Evolutionary conservation across 176 grass and related monocot species (phyloP), one percentile per base, ranked within the genome.

Genomic region (Phragmites australis): DNA sequence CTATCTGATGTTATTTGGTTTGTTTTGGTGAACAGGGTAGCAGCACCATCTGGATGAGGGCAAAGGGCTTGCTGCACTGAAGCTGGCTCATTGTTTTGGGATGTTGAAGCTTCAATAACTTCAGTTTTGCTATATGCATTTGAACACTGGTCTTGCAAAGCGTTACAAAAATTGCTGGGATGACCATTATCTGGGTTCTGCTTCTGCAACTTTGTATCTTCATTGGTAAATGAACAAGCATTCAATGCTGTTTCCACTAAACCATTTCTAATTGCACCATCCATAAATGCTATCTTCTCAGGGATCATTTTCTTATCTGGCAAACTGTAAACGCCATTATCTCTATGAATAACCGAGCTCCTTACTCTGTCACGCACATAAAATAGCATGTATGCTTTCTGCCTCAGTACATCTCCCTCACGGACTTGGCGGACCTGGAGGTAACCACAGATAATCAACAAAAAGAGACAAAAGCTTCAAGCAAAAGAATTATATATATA

Each of bases 361-460:
- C 83, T 93, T 6, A 65, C 51, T 87, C 74, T 91, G 60, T 91
- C 88, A 76, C 88, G 81, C 26, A 97, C 88, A 85, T 97, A 97
- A 83, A 97, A 97, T 79, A 97, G 49, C 74, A 97, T 97, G 45
- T 93, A 93, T 10, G 93, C 93, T 82, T 97, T 97, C 81, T 97
- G 93, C 44, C 77, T 71, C 74, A 97, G 77, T 34, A 97, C 90
- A 77, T 87, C 83, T 80, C 80, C 85, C 84, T 93, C 90, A 8
- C 72, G 77, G 65, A 93, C 93, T 84, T 85, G 90, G 75, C 70
- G 55, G 60, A 97, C 93, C 93, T 97, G 70, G 29, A 74, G 25
- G 21, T 57, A 80, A 57, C 48, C 26, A 74, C 8, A 26, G 66
- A 73, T 46, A 56, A 73, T 86, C 53, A 86, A 80, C 50, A 74